Percentiles rank a stretch among this genome's conserved stretches.
Evolutionary conservation across 768 basidiomycete genomes (phyloP).

Genomic region (Auriscalpium microsporum): DNA sequence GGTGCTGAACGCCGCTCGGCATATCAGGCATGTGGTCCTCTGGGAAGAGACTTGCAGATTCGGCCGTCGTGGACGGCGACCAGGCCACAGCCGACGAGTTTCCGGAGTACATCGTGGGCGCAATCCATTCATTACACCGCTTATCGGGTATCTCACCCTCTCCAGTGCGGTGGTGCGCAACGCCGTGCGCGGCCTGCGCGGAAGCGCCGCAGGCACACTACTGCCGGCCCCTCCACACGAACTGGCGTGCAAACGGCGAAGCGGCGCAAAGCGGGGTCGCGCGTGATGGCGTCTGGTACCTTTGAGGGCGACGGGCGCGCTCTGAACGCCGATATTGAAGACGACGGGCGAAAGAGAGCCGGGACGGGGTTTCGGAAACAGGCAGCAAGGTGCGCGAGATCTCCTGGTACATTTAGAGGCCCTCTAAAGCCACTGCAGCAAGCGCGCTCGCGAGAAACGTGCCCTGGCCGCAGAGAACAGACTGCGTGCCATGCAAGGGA

Average conservation of each 20-base stretch:
- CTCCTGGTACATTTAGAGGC: neutral
- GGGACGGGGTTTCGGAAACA: conserved; percentile 66
- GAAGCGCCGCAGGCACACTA: conserved; percentile 29
- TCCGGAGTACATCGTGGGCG: conserved; percentile 67
- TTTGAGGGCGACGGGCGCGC: conserved; percentile 52
- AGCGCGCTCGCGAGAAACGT: conserved; percentile 71
- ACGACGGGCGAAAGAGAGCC: conserved; percentile 29
- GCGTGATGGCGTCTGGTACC: conserved; percentile 52
- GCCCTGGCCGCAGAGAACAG: conserved; percentile 68
- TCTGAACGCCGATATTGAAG: conserved; percentile 35
- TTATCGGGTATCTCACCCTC: neutral
- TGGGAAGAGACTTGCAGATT: conserved; percentile 62
- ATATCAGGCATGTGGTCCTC: conserved; percentile 72
- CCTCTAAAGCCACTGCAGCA: conserved; percentile 33
- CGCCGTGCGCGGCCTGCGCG: conserved; percentile 48
- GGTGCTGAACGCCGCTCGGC: neutral
- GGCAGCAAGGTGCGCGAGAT: conserved; percentile 46
- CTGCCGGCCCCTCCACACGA: conserved; percentile 42
- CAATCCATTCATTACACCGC: neutral
- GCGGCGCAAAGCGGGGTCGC: conserved; percentile 62
- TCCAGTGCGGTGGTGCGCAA: conserved; percentile 76
- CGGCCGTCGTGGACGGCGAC: conserved; percentile 41
- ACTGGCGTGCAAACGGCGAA: conserved; percentile 58
- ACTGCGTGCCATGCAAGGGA: conserved; percentile 35
- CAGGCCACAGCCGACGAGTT: conserved; percentile 48